Base-by-base conservation (phyloP, 2,329 filamentous ascomycete species). In the Aplosporella prunicola region DNA sequence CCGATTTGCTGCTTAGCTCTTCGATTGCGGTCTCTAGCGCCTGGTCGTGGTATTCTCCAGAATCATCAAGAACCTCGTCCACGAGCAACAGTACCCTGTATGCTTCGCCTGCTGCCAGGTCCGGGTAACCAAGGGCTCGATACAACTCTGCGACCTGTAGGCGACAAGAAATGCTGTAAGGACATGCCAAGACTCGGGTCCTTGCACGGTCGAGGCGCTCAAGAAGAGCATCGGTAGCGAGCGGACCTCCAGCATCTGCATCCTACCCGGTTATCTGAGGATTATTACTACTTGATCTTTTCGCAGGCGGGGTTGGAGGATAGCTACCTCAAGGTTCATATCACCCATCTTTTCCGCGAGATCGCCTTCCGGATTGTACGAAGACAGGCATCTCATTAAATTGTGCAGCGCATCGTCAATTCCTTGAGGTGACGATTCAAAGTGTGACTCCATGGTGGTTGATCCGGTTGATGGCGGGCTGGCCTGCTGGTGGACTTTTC, bases 51-150 rank as follows among this genome's bases (percentile, higher is more conserved):
- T 87, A 93, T 58, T 95, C 86, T 48, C 83, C 88, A 25, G 76
- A 74, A 44, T 89, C 82, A 39, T 91, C 80, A 45, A 71, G 61
- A 23, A 86, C 72, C 47, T 91, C 85, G 53, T 96, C 89, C 11
- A 82, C 74, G 31, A 98, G 66, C 4, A 94, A 73, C n/a, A 96
- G 70, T 1, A 88, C 87, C 39, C 82, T 80, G 57, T 96, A 96
- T 5, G 86, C 85, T 66, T 95, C 88, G 22, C 86, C 85, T 9
- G 81, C 80, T 5, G 87, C 87, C 25, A 98, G 74, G 57, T 98
- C 91, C 0, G 86, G 85, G 58, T 94, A 96, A 24, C 78, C 84
- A 31, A 95, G 69, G 30, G 76, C 67, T 11, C 78, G 72, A 58
- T 95, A 78, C 27, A 82, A 67, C 22, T 73, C 64, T 16, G 85